Evolutionary conservation across 129 eudicot genomes (phyloP), one percentile per base, ranked within the genome.

Genomic region (Saposhnikovia divaricata): DNA sequence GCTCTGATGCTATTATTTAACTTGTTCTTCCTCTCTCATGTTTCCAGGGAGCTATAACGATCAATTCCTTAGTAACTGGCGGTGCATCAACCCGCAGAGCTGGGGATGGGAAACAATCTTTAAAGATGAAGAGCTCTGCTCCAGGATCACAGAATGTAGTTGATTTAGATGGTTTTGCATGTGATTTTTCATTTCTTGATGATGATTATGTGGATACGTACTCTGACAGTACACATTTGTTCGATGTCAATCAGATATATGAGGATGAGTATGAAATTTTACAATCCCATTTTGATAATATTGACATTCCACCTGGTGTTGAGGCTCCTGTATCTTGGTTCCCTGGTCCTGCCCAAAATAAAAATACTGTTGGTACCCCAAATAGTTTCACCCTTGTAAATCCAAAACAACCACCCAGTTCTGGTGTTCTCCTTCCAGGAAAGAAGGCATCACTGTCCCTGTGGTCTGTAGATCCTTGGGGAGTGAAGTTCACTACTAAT

Each of bases 311-410:
- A 65, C 61, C 94, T 78, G 92, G 96, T 69, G 81, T 87, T 14
- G 96, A 91, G 86, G 90, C 88, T 76, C 75, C 90, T 2, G 61
- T 86, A 44, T 90, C 97, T 44, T 93, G 92, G 97, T 81, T 90
- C 65, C 80, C 85, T 4, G 84, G 75, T 78, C 47, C 80, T 74
- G n/a, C 78, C 0, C 43, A 16, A 44, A 46, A 28, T 43, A 77
- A 68, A n/a, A 73, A 48, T 66, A 77, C 74, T 47, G 0, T 57
- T 1, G 43, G 84, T 57, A 38, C 69, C 69, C 25, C 80, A 51
- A 81, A 78, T 51, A 74, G 66, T 71, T 80, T 83, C 39, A 23
- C 63, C n/a, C 34, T 43, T 18, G 65, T 86, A 21, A 44, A 23
- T 66, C 47, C 63, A 63, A 73, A 51, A 69, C 71, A 21, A 43